Evolutionary conservation across 1,139 yeast species (phyloP).

Genomic region (Lodderomyces oxycetoniae): DNA sequence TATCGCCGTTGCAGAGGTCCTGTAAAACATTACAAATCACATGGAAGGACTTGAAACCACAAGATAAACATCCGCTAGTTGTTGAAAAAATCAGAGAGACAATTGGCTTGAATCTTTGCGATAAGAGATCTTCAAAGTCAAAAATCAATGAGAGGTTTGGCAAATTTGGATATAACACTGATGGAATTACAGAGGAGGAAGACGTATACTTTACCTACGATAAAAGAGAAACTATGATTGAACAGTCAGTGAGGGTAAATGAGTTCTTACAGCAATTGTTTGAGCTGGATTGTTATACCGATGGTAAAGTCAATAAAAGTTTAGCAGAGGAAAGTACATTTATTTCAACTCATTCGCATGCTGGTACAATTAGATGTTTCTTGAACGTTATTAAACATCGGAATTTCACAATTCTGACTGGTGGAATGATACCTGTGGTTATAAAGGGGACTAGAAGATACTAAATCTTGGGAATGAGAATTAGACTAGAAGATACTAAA

Average conservation of each 20-base stretch:
- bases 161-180: slow-evolving; percentile 36
- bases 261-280: slow-evolving; percentile 49
- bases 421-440: slow-evolving; percentile 64
- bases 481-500: no score
- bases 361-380: slow-evolving; percentile 57
- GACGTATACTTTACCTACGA: slow-evolving; percentile 44
- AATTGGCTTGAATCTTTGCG: slow-evolving; percentile 65
- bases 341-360: slow-evolving; percentile 58
- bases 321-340: slow-evolving; percentile 25
- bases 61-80: slow-evolving; percentile 25
- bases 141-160: slow-evolving; percentile 22
- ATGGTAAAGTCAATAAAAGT: slow-evolving; percentile 22
- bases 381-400: slow-evolving; percentile 55
- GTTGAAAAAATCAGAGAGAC: slow-evolving; percentile 64
- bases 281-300: slow-evolving; percentile 31
- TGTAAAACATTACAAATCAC: slow-evolving; percentile 54
- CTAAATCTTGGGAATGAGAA: background rate
- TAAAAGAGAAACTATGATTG: slow-evolving; percentile 26
- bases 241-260: slow-evolving; percentile 49
- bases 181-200: slow-evolving; percentile 42
- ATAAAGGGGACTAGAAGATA: slow-evolving; percentile 35
- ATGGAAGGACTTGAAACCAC: slow-evolving; percentile 39
- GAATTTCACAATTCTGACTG: slow-evolving; percentile 55
- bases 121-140: slow-evolving; percentile 45
- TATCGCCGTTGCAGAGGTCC: slow-evolving; percentile 68